Evolutionary conservation across 2,329 filamentous ascomycete species (phyloP), one percentile per base, ranked within the genome.

Genomic region (Pyricularia pennisetigena): DNA sequence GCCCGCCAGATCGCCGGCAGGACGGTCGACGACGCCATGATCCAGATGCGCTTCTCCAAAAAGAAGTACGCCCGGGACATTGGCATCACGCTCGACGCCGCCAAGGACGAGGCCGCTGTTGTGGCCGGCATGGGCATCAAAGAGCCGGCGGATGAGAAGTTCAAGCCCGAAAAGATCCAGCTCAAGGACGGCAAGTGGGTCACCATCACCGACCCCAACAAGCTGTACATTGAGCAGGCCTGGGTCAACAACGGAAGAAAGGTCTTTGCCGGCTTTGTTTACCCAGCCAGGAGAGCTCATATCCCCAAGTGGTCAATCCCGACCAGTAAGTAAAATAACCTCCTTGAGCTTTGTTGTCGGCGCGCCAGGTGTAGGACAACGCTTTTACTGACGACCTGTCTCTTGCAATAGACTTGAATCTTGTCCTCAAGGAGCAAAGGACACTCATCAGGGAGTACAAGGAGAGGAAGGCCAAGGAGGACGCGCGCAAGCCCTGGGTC

Each of bases 1-100:
- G 89, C 94, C 28, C 88, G 90, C 68, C 95, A 98, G 81, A 95
- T 99, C 75, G 85, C 88, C 2, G 95, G 95, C 72, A 98, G 97
- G 85, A 89, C 90, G n/a, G 83, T 99, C 70, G 93, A 96, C 69
- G 94, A 99, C 49, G 95, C 95, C 16, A 92, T 98, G 72, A 81
- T 91, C 68, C 95, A 99, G 83, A 97, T 99, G 92, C 87, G 90
- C 68, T 98, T 94, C 82, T 94, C 90, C 78, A 92, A 93, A 83
- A 99, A 99, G 86, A 94, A 93, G 82, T 91, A 90, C 71, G 92
- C 94, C 7, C 83, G 86, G 72, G 93, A 97, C 74, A 87, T 98
- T 30, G 82, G 86, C 72, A 89, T 88, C 75, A 91, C 95, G 75
- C 82, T 99, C 23, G 87, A 95, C 75, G 85, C 91, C 74, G 94